These are phyloP conservation scores for Chloromonas sp. DNA, from an alignment of 163 green algal genomes.

Conservation along the genomic window DNA sequence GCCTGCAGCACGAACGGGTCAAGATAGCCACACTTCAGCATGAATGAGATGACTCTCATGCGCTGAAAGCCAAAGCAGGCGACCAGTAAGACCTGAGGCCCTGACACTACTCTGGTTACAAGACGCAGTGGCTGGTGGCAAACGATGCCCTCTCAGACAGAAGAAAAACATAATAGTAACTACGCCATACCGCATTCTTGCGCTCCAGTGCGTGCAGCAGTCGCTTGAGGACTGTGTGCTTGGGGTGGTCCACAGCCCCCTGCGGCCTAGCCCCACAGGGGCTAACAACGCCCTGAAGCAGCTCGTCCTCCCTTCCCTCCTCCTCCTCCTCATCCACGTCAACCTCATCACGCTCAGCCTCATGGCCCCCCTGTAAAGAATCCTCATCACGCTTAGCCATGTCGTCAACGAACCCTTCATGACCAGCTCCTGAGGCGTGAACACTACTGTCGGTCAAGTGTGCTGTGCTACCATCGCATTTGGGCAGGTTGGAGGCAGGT, in stretches of 20 bases:
- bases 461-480: not conserved
- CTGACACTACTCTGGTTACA: not conserved
- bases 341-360: not conserved
- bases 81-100: too few species aligned
- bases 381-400: not conserved
- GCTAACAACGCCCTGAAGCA: not conserved
- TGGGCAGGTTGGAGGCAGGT: too few species aligned
- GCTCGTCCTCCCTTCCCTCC: not conserved
- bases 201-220: not conserved
- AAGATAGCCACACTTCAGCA: not conserved
- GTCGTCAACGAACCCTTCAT: not conserved
- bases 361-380: not conserved
- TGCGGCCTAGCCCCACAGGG: not conserved
- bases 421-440: not conserved
- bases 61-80: not conserved
- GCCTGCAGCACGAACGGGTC: not conserved
- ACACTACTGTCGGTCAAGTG: not conserved
- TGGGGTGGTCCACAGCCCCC: too few species aligned
- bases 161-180: not conserved
- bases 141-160: not conserved
- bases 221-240: not conserved
- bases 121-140: not conserved
- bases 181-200: not conserved
- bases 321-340: not conserved
- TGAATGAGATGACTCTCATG: not conserved